Evolutionary conservation across 805 yeast genomes (phyloP).

Genomic region (Saccharomycopsis sp.): DNA sequence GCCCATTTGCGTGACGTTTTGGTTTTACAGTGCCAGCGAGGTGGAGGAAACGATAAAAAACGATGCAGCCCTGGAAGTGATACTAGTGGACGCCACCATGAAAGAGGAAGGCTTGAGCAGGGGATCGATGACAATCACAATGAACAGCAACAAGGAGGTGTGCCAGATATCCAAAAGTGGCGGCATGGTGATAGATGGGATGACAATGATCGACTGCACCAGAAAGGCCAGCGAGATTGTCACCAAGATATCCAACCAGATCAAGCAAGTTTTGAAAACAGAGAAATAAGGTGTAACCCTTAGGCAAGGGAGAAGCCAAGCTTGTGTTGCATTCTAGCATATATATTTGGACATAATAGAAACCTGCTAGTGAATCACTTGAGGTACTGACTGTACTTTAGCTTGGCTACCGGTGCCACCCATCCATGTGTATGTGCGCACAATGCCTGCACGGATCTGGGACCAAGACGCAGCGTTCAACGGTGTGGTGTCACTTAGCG

Average conservation of each 20-base stretch:
- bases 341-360: too few species aligned
- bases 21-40: constrained; percentile 65
- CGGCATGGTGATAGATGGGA: constrained; percentile 74
- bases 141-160: constrained; percentile 83
- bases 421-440: too few species aligned
- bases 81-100: constrained; percentile 65
- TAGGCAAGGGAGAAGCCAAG: too few species aligned
- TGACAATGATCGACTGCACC: constrained; percentile 57
- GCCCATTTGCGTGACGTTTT: constrained; percentile 83
- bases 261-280: constrained; percentile 34
- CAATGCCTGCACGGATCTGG: too few species aligned
- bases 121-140: constrained; percentile 75
- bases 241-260: constrained; percentile 52
- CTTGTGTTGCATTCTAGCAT: too few species aligned
- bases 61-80: constrained; percentile 42
- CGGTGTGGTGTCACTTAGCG: too few species aligned
- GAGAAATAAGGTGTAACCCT: too few species aligned
- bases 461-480: too few species aligned
- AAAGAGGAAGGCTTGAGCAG: constrained; percentile 70
- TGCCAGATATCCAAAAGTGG: constrained; percentile 90
- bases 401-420: too few species aligned
- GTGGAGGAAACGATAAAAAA: constrained; percentile 62
- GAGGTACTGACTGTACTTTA: too few species aligned
- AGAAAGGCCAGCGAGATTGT: constrained; percentile 58
- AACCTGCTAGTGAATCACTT: too few species aligned